Conservation (phyloP, 257 asterid species). For the Vinca minor region DNA sequence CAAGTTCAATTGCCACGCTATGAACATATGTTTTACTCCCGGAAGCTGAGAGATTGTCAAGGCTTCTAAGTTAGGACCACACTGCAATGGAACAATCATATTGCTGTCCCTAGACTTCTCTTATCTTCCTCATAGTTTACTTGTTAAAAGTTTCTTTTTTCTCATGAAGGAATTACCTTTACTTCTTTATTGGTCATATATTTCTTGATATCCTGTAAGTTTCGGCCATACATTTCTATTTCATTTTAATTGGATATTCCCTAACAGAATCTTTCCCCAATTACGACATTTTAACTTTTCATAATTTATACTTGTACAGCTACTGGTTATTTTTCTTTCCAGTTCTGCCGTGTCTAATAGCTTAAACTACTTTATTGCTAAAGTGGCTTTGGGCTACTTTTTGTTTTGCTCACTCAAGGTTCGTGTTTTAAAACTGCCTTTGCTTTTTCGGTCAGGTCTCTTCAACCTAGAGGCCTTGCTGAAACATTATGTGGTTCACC, state of each 20-base stretch:
- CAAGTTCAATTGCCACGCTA: too few relatives aligned
- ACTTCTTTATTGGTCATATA: neutral
- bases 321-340: neutral
- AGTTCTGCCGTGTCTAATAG: neutral
- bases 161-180: neutral
- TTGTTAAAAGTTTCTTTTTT: neutral
- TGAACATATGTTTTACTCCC: neutral
- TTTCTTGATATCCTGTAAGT: neutral
- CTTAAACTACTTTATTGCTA: neutral
- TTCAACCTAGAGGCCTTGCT: constrained; percentile 71
- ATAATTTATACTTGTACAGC: neutral
- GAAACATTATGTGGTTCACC: constrained; percentile 95
- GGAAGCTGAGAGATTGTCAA: neutral
- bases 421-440: too few relatives aligned
- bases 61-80: neutral
- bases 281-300: neutral
- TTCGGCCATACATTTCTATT: neutral
- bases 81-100: neutral
- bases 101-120: neutral
- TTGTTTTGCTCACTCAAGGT: too few relatives aligned
- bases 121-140: neutral
- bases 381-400: neutral
- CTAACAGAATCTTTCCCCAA: neutral
- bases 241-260: neutral
- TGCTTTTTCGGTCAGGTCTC: constrained; percentile 43